These are phyloP conservation scores for Fusarium sarcochroum DNA, from an alignment of 2,329 filamentous ascomycete species.

Conservation along the genomic window DNA sequence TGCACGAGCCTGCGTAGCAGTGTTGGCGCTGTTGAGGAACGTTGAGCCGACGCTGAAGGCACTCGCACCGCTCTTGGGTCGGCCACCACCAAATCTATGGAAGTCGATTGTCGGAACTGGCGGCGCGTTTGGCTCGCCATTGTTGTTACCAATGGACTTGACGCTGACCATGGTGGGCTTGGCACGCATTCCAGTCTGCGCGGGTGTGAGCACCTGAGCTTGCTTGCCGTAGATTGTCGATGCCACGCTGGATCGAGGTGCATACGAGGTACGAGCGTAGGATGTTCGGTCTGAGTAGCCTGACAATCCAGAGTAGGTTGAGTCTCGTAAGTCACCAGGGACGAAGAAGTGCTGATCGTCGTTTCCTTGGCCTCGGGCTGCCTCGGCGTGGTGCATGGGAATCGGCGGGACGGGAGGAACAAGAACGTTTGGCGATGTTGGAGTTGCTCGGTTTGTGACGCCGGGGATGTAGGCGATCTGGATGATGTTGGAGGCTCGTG, in stretches of 20 bases:
- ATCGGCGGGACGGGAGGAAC: conserved; percentile 96
- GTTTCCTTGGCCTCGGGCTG: conserved; percentile 63
- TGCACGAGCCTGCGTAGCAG: conserved; percentile 69
- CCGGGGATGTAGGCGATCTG: conserved; percentile 99
- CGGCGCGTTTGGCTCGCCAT: conserved; percentile 70
- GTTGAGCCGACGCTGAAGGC: conserved; percentile 78
- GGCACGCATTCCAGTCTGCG: conserved; percentile 87
- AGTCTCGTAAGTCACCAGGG: conserved; percentile 89
- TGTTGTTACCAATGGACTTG: conserved; percentile 75
- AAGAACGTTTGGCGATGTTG: conserved; percentile 83
- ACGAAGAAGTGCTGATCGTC: conserved; percentile 94
- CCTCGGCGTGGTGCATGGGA: conserved; percentile 73
- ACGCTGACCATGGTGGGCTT: conserved; percentile 96
- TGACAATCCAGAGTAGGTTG: conserved; percentile 86
- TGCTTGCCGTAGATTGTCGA: conserved; percentile 96
- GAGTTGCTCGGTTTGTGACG: conserved; percentile 90
- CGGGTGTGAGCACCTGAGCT: conserved; percentile 84
- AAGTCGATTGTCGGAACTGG: conserved; percentile 81
- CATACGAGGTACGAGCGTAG: conserved; percentile 70
- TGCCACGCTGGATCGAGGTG: conserved; percentile 80
- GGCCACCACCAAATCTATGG: conserved; percentile 65
- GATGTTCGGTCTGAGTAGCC: conserved; percentile 73
- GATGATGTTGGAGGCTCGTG: conserved; percentile 97
- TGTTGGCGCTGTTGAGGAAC: conserved; percentile 76
- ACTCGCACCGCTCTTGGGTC: conserved; percentile 68